A percentile compares a stretch with the other conserved stretches of the same genome.
Evolutionary conservation across 75 land plant genomes (phyloP).

Genomic region (Sequoia sempervirens): DNA sequence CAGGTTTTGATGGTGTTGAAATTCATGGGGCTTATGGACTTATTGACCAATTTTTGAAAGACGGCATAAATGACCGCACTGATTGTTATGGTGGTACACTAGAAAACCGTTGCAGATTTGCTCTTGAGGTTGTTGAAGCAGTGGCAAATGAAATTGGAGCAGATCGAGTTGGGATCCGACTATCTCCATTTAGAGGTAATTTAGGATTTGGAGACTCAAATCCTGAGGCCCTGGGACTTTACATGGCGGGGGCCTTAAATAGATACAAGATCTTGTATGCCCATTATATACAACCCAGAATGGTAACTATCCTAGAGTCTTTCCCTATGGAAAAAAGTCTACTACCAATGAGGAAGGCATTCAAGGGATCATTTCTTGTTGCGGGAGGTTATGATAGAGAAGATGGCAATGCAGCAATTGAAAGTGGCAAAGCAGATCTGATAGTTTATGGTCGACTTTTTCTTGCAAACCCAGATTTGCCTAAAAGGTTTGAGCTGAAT

Average conservation of each 20-base stretch:
- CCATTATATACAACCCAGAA: conserved; percentile 52
- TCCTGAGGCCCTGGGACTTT: conserved; percentile 46
- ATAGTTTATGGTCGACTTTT: conserved; percentile 60
- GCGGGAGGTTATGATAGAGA: conserved; percentile 67
- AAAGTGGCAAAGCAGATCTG: conserved; percentile 41
- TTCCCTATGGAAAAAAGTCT: conserved; percentile 25
- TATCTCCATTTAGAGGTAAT: conserved; percentile 53
- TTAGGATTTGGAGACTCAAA: conserved; percentile 49
- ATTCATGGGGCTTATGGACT: conserved; percentile 44
- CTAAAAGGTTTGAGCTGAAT: conserved; percentile 56
- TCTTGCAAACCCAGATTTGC: conserved; percentile 75
- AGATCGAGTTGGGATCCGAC: conserved; percentile 51
- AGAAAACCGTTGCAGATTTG: conserved; percentile 64
- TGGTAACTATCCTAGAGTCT: conserved; percentile 8
- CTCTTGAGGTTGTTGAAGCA: conserved; percentile 51
- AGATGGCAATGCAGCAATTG: conserved; percentile 54
- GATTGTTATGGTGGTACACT: conserved; percentile 64
- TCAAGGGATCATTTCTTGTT: conserved; percentile 47
- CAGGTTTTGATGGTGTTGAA: neutral
- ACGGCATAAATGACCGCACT: conserved; percentile 53
- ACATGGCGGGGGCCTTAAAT: conserved; percentile 48
- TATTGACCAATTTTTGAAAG: conserved; percentile 65
- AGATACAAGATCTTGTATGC: conserved; percentile 44
- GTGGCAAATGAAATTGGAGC: conserved; percentile 55
- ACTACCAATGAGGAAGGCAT: conserved; percentile 58